Conservation (phyloP, 164 flowering plant genomes). For the Piper betle region DNA sequence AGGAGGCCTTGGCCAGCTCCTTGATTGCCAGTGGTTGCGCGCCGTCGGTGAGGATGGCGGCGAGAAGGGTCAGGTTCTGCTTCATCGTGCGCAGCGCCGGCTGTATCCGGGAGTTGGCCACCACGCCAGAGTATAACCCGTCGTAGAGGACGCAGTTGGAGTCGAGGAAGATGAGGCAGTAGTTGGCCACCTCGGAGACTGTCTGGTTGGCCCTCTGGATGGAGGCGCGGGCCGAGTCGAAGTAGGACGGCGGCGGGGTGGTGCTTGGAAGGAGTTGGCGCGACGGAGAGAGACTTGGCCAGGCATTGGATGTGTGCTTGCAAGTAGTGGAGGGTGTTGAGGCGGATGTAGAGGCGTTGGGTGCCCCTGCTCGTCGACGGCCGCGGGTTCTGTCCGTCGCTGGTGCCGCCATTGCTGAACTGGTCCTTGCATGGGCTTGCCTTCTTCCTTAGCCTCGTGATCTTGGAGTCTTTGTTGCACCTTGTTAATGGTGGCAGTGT, state of each 20-base stretch:
- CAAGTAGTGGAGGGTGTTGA: slow-evolving; percentile 79
- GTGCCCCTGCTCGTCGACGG: slow-evolving; percentile 93
- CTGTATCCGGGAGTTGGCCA: slow-evolving; percentile 48
- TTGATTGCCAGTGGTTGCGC: slow-evolving; percentile 64
- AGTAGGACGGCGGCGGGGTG: slow-evolving; percentile 25
- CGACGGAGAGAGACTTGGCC: slow-evolving; percentile 51
- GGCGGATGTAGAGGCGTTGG: slow-evolving; percentile 87
- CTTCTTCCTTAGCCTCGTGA: slow-evolving; percentile 45
- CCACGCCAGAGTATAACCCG: slow-evolving; percentile 47
- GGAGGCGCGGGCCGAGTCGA: slow-evolving; percentile 37
- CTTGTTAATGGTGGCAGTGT: slow-evolving; percentile 78
- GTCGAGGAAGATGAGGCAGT: slow-evolving; percentile 78
- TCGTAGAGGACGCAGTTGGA: slow-evolving; percentile 58
- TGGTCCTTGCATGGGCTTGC: slow-evolving; percentile 48
- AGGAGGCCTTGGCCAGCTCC: slow-evolving; percentile 78
- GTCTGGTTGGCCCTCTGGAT: slow-evolving; percentile 46
- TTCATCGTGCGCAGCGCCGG: slow-evolving; percentile 71
- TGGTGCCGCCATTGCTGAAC: background rate
- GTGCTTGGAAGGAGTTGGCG: slow-evolving; percentile 25
- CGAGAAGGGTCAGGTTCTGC: slow-evolving; percentile 67
- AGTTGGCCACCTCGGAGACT: slow-evolving; percentile 80
- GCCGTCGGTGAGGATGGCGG: slow-evolving; percentile 47
- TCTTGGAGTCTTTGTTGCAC: slow-evolving; percentile 67
- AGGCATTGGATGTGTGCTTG: slow-evolving; percentile 51
- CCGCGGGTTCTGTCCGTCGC: slow-evolving; percentile 51